Percentiles rank a stretch among this genome's conserved stretches.
These are phyloP conservation scores for Acephala macrosclerotiorum DNA, from an alignment of 2,329 filamentous ascomycete genomes.

Conservation along the genomic window DNA sequence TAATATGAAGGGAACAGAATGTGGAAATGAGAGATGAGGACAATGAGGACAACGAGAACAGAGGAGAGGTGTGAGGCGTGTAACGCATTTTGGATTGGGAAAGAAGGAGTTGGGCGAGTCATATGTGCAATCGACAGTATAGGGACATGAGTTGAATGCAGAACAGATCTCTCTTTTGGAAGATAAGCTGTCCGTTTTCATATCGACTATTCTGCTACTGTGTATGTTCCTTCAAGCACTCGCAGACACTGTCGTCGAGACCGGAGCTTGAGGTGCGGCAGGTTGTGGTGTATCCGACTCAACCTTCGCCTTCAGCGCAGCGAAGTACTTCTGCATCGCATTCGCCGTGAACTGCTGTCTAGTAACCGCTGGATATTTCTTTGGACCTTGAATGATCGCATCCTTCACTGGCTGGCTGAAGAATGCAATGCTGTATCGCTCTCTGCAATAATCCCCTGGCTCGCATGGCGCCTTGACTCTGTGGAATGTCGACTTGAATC, in stretches of 20 bases:
- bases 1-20: not conserved
- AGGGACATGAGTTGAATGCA: too few species aligned
- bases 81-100: too few species aligned
- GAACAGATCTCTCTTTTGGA: too few species aligned
- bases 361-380: slow-evolving; percentile 66
- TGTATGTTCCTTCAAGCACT: not conserved
- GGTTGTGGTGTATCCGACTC: slow-evolving; percentile 29
- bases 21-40: not conserved
- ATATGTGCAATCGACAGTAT: too few species aligned
- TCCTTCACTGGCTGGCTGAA: slow-evolving; percentile 68
- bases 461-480: slow-evolving; percentile 66
- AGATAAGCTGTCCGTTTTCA: too few species aligned
- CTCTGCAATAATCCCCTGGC: slow-evolving; percentile 60
- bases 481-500: slow-evolving; percentile 70
- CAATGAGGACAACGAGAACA: too few species aligned
- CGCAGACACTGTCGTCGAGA: not conserved
- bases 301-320: slow-evolving; percentile 55
- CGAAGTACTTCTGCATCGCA: slow-evolving; percentile 61
- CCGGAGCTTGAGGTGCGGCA: not conserved
- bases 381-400: slow-evolving; percentile 62
- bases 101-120: too few species aligned
- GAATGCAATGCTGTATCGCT: slow-evolving; percentile 68
- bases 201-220: not conserved
- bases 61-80: too few species aligned
- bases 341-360: slow-evolving; percentile 63